Evolutionary conservation across 441 rosid species (phyloP).

Genomic region (Populus trichocarpa): DNA sequence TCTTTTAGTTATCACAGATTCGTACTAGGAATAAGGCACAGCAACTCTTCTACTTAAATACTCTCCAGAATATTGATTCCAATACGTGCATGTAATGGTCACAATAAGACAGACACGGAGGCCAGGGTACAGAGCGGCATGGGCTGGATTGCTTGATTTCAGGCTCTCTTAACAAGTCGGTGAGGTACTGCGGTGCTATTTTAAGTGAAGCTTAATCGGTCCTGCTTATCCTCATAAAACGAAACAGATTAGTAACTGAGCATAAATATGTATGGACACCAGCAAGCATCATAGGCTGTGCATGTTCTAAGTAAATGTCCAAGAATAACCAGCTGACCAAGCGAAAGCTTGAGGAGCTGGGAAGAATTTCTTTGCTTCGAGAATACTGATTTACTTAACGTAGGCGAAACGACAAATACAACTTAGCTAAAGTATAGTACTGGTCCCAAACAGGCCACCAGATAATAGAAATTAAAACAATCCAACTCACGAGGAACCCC

Average conservation of each 20-base stretch:
- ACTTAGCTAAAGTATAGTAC: constrained; percentile 2
- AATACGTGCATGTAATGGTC: background rate
- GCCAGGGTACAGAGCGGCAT: constrained; percentile 23
- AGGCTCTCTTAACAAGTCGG: constrained; percentile 21
- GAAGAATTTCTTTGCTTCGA: background rate
- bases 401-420: constrained; percentile 16
- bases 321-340: background rate
- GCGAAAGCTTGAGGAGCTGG: background rate
- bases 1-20: background rate
- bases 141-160: constrained; percentile 19
- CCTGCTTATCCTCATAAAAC: too few species aligned
- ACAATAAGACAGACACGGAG: constrained; percentile 18
- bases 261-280: background rate
- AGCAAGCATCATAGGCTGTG: background rate
- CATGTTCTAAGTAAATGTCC: background rate
- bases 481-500: constrained; percentile 10
- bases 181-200: constrained; percentile 9
- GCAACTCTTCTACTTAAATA: background rate
- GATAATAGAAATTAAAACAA: background rate
- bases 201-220: background rate
- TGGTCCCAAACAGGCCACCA: constrained; percentile 23
- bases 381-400: background rate
- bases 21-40: too few species aligned
- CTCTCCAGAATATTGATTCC: background rate
- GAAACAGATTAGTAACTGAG: background rate